A percentile compares a stretch with the other conserved stretches of the same genome.
Conservation (phyloP, 768 basidiomycete species). For the Mycena venus region DNA sequence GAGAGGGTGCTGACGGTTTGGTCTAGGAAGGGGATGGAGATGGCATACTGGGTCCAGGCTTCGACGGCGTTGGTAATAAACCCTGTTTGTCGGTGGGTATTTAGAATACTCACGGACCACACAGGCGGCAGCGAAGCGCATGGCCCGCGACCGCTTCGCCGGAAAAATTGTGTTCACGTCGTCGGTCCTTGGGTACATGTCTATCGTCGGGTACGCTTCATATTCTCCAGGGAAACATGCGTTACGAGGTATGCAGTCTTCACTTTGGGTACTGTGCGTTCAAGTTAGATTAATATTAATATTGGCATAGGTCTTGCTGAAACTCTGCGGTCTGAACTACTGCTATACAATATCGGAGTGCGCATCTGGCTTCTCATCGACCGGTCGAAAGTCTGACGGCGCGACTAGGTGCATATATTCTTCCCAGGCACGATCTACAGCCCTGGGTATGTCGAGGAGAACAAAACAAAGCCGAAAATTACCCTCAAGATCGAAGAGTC, state of each 20-base stretch:
- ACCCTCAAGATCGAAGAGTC: constrained; percentile 77
- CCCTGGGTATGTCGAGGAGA: constrained; percentile 75
- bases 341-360: constrained; percentile 72
- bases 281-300: too few species aligned
- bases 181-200: constrained; percentile 72
- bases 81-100: background rate
- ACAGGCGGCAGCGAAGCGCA: constrained; percentile 68
- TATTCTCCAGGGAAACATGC: constrained; percentile 84
- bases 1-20: too few species aligned
- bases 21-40: constrained; percentile 69
- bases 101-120: background rate
- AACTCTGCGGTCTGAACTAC: constrained; percentile 73
- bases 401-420: constrained; percentile 79
- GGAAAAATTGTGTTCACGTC: constrained; percentile 77
- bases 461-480: constrained; percentile 74
- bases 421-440: constrained; percentile 78
- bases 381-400: too few species aligned
- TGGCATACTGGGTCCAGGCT: constrained; percentile 69
- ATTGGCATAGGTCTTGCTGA: constrained; percentile 82
- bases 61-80: constrained; percentile 64
- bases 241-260: constrained; percentile 64
- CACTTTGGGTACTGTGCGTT: background rate
- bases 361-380: too few species aligned
- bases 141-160: constrained; percentile 60
- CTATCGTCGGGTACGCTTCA: constrained; percentile 73